These are phyloP conservation scores for Cardamine occulta DNA, from an alignment of 345 rosid species.

Conservation along the genomic window DNA sequence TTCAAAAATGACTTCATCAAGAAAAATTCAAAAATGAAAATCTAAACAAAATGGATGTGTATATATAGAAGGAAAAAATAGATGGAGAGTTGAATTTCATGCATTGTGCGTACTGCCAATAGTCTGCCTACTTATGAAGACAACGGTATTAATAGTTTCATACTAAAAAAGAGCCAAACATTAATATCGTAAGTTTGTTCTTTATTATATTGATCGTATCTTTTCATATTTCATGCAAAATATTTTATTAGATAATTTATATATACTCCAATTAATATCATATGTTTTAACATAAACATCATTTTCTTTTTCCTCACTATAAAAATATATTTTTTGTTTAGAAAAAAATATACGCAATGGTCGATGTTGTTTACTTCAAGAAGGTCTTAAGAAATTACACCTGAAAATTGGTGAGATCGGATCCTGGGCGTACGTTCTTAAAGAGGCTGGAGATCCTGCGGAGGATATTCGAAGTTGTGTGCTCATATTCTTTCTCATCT, in stretches of 20 bases:
- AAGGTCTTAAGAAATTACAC: conserved; percentile 32
- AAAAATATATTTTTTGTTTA: too few species aligned
- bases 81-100: conserved; percentile 1
- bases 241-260: neutral
- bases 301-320: neutral
- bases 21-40: neutral
- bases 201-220: neutral
- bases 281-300: neutral
- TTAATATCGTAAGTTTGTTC: neutral
- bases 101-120: neutral
- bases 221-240: neutral
- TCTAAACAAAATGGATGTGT: neutral
- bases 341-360: neutral
- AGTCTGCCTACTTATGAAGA: neutral
- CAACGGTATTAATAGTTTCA: neutral
- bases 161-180: neutral
- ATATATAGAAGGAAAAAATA: neutral
- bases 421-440: conserved; percentile 58
- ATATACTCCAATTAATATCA: neutral
- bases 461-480: conserved; percentile 52
- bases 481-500: conserved; percentile 48
- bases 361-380: neutral
- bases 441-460: conserved; percentile 55
- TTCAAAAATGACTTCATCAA: too few species aligned
- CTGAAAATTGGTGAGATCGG: conserved; percentile 67